These are phyloP conservation scores for Hypoxylon sp. DNA, from an alignment of 2,329 filamentous ascomycete species.

Conservation along the genomic window DNA sequence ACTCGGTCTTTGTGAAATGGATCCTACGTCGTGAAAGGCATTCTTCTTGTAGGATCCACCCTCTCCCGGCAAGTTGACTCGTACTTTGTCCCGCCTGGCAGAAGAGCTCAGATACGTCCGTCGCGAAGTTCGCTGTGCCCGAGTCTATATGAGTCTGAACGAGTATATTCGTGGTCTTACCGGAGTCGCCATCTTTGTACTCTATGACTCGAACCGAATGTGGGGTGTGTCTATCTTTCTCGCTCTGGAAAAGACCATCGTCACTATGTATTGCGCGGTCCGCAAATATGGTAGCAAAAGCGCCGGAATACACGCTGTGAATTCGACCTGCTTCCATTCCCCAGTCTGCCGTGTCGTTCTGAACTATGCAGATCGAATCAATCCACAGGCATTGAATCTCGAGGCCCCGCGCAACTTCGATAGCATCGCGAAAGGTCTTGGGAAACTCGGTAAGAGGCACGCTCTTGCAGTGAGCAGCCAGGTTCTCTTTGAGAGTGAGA, in stretches of 20 bases:
- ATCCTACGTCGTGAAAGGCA: slow-evolving; percentile 16
- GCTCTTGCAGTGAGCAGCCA: slow-evolving; percentile 7
- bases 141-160: slow-evolving; percentile 20
- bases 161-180: neutral
- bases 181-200: neutral
- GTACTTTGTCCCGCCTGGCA: slow-evolving; percentile 9
- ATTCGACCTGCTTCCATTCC: slow-evolving; percentile 15
- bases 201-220: slow-evolving; percentile 10
- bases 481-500: slow-evolving; percentile 10
- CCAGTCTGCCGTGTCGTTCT: slow-evolving; percentile 14
- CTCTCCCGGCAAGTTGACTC: slow-evolving; percentile 13
- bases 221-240: neutral
- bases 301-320: slow-evolving; percentile 16
- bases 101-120: slow-evolving; percentile 8
- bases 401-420: slow-evolving; percentile 7
- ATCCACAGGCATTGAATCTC: slow-evolving; percentile 21
- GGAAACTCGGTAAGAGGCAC: slow-evolving; percentile 17
- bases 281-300: slow-evolving; percentile 21
- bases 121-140: slow-evolving; percentile 9
- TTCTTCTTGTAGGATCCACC: slow-evolving; percentile 25
- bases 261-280: slow-evolving; percentile 23
- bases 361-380: slow-evolving; percentile 24
- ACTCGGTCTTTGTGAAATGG: slow-evolving; percentile 20
- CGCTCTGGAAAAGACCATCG: slow-evolving; percentile 21
- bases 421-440: slow-evolving; percentile 22